phyloP scores from a whole-genome alignment of 2,329 filamentous ascomycete species.

The Fusarium torulosum region DNA sequence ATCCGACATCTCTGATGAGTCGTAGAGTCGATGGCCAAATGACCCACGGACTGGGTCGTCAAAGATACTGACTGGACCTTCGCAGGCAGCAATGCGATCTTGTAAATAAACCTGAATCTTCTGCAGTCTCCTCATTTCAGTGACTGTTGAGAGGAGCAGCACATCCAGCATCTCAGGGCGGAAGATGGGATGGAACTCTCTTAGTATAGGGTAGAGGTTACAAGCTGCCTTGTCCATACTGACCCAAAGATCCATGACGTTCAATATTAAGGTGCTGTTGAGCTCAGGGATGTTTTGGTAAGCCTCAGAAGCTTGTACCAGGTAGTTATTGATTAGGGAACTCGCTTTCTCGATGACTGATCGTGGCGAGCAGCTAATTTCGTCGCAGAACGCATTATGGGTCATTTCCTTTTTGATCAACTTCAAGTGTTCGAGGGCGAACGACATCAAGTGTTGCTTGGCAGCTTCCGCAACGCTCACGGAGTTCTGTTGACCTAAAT shows the following conservation, averaged over 20 bases:
- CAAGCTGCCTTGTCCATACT: conserved; percentile 40
- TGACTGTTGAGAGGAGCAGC: conserved; percentile 29
- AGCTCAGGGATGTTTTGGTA: conserved; percentile 38
- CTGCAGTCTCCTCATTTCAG: conserved; percentile 39
- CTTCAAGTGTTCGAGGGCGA: conserved; percentile 25
- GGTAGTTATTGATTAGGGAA: conserved; percentile 21
- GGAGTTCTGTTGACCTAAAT: background rate
- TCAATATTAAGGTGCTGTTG: conserved; percentile 40
- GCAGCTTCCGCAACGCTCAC: conserved; percentile 36
- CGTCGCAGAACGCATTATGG: conserved; percentile 17
- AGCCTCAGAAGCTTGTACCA: conserved; percentile 10
- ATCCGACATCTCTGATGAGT: conserved; percentile 33
- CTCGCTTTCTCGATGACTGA: conserved; percentile 13
- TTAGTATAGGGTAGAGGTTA: conserved; percentile 36
- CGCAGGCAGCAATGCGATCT: conserved; percentile 32
- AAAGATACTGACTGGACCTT: conserved; percentile 37
- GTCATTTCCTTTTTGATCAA: conserved; percentile 31
- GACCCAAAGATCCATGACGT: conserved; percentile 45
- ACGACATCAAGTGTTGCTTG: conserved; percentile 35
- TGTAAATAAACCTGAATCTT: conserved; percentile 41
- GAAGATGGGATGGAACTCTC: conserved; percentile 41
- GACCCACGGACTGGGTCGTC: conserved; percentile 45
- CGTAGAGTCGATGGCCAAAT: conserved; percentile 48
- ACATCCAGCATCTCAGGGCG: conserved; percentile 43
- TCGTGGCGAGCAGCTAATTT: background rate